phyloP scores from a whole-genome alignment of 306 rosid species.

The Hippophae gyantsensis region DNA sequence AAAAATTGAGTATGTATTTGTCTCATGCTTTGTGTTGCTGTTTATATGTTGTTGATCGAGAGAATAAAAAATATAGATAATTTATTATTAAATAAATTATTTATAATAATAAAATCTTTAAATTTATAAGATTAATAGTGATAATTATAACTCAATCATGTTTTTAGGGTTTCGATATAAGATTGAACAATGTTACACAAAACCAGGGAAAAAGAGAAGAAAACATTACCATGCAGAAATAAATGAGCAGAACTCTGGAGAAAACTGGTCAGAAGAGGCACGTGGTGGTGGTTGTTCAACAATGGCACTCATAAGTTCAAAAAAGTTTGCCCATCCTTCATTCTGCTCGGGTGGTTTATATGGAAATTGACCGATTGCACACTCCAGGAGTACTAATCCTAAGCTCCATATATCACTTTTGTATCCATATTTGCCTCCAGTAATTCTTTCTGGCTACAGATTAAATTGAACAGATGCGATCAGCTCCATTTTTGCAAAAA shows the following conservation, averaged over 20 bases:
- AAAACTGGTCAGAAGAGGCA: slow-evolving; percentile 79
- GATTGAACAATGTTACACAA: not conserved
- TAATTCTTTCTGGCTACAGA: slow-evolving; percentile 91
- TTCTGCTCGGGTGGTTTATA: slow-evolving; percentile 68
- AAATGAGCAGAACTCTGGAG: slow-evolving; percentile 75
- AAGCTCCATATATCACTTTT: slow-evolving; percentile 99
- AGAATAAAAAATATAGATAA: no score
- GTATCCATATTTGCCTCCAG: slow-evolving; percentile 56
- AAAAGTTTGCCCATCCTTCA: slow-evolving; percentile 65
- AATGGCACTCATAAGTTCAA: slow-evolving; percentile 82
- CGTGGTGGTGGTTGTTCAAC: slow-evolving; percentile 75
- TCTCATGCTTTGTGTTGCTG: no score
- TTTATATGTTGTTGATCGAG: no score
- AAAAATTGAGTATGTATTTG: no score
- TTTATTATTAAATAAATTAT: no score
- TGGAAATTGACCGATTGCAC: slow-evolving; percentile 85
- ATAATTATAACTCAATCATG: no score
- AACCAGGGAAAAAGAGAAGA: no score
- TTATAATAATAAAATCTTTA: no score
- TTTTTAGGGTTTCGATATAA: no score
- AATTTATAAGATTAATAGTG: no score
- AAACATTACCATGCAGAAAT: slow-evolving; percentile 90
- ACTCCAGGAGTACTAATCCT: slow-evolving; percentile 83
- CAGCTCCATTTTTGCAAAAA: not conserved
- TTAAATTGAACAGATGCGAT: slow-evolving; percentile 20